Conservation (phyloP, 306 rosid genomes). For the Malus fusca region DNA sequence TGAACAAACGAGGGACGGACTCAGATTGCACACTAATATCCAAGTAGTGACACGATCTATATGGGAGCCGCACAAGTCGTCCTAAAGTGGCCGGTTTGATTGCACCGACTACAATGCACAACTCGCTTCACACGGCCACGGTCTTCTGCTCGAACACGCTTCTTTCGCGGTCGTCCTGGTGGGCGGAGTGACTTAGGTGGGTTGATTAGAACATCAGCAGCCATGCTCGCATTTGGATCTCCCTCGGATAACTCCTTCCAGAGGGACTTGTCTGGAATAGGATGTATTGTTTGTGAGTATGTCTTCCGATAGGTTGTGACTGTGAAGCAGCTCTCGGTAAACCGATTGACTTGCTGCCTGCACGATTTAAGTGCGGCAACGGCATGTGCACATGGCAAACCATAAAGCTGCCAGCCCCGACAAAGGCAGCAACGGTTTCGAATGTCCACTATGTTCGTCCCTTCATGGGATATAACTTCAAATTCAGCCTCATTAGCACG, state of each 20-base stretch:
- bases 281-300: constrained; percentile 82
- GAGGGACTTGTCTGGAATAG: constrained; percentile 75
- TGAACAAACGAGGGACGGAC: constrained; percentile 8
- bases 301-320: constrained; percentile 82
- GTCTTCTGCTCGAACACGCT: constrained; percentile 76
- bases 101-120: constrained; percentile 91
- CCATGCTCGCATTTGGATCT: constrained; percentile 35
- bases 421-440: constrained; percentile 72
- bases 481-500: constrained; percentile 89
- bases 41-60: constrained; percentile 7
- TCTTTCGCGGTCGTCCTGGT: constrained; percentile 80
- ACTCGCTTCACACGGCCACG: constrained; percentile 81
- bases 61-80: constrained; percentile 91
- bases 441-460: constrained; percentile 65
- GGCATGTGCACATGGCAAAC: constrained; percentile 87
- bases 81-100: constrained; percentile 87
- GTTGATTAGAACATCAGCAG: constrained; percentile 37
- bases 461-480: constrained; percentile 78
- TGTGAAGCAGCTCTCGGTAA: constrained; percentile 80
- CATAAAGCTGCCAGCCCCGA: constrained; percentile 85
- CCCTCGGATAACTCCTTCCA: constrained; percentile 69
- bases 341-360: constrained; percentile 81
- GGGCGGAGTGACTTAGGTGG: constrained; percentile 85
- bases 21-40: not conserved
- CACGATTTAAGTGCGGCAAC: constrained; percentile 87